Conservation (phyloP, 176 grass and related monocot species). For the Ensete ventricosum region DNA sequence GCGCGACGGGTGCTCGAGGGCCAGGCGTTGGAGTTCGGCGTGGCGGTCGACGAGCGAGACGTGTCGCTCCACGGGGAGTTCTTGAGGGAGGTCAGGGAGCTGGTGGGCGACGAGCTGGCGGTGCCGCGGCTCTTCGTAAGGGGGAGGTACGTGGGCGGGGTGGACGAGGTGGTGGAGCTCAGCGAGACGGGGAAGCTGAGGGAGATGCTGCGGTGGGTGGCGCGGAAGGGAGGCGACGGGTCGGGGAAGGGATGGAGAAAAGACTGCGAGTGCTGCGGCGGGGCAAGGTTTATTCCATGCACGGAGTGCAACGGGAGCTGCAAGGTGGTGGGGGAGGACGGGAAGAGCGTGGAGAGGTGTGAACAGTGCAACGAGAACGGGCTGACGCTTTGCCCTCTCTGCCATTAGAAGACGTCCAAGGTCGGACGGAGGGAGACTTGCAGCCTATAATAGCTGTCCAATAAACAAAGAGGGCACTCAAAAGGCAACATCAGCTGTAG, state of each 20-base stretch:
- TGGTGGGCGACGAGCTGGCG: constrained; percentile 35
- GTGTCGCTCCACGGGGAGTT: constrained; percentile 71
- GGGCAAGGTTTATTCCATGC: constrained; percentile 72
- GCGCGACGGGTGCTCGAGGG: constrained; percentile 45
- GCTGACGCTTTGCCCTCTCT: constrained; percentile 74
- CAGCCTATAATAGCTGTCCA: too few relatives aligned
- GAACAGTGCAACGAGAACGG: constrained; percentile 83
- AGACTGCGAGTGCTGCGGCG: constrained; percentile 72
- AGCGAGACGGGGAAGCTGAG: constrained; percentile 51
- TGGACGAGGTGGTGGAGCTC: constrained; percentile 39
- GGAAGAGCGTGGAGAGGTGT: constrained; percentile 43
- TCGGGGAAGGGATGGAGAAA: constrained; percentile 33
- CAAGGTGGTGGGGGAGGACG: constrained; percentile 39
- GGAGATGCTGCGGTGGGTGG: constrained; percentile 72
- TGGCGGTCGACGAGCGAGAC: constrained; percentile 56
- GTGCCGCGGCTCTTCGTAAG: constrained; percentile 66
- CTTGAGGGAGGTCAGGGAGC: constrained; percentile 69
- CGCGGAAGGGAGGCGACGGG: constrained; percentile 32
- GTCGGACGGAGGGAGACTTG: too few relatives aligned
- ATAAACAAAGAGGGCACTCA: too few relatives aligned
- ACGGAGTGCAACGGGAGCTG: constrained; percentile 74
- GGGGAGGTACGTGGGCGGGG: constrained; percentile 74
- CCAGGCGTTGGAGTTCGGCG: constrained; percentile 38
- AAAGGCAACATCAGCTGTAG: too few relatives aligned
- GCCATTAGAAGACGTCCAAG: constrained; percentile 34